These are phyloP conservation scores for Heterobasidion parviporum DNA, from an alignment of 1,284 basidiomycete genomes.

Conservation along the genomic window DNA sequence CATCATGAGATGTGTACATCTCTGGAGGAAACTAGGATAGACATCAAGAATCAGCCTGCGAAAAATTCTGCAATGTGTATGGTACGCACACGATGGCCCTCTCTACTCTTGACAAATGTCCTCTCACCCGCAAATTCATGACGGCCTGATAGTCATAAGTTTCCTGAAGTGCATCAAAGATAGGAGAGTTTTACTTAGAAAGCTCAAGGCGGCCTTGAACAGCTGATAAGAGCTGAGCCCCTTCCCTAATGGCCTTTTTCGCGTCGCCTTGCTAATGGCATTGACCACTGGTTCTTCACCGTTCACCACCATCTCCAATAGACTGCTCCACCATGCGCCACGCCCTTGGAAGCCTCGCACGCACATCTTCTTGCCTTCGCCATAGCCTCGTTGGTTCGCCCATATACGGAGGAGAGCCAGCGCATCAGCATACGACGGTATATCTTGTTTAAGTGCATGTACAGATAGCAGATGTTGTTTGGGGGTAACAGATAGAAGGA, in stretches of 20 bases:
- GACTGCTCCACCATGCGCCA: constrained; percentile 62
- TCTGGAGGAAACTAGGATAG: constrained; percentile 41
- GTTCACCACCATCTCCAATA: constrained; percentile 64
- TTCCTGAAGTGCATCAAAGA: too few relatives aligned
- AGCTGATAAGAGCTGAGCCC: constrained; percentile 84
- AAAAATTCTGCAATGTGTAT: background rate
- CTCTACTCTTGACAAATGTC: constrained; percentile 9
- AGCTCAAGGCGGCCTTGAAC: constrained; percentile 75
- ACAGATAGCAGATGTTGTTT: constrained; percentile 63
- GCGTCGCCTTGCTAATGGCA: constrained; percentile 1
- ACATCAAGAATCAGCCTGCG: constrained; percentile 1
- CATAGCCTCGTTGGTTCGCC: constrained; percentile 84
- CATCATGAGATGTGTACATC: constrained; percentile 42
- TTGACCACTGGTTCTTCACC: constrained; percentile 50
- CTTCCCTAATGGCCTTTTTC: constrained; percentile 47
- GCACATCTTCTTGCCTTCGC: constrained; percentile 39
- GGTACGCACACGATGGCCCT: constrained; percentile 8
- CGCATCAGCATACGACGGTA: constrained; percentile 69
- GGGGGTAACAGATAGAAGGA: constrained; percentile 63
- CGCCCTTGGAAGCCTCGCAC: constrained; percentile 61
- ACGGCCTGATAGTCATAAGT: constrained; percentile 4
- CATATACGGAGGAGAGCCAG: constrained; percentile 80
- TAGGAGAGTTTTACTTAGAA: constrained; percentile 42
- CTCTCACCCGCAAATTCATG: constrained; percentile 7
- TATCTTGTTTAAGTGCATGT: constrained; percentile 55